These are phyloP conservation scores for Lipomyces starkeyi DNA, from an alignment of 805 yeast genomes.

Conservation along the genomic window DNA sequence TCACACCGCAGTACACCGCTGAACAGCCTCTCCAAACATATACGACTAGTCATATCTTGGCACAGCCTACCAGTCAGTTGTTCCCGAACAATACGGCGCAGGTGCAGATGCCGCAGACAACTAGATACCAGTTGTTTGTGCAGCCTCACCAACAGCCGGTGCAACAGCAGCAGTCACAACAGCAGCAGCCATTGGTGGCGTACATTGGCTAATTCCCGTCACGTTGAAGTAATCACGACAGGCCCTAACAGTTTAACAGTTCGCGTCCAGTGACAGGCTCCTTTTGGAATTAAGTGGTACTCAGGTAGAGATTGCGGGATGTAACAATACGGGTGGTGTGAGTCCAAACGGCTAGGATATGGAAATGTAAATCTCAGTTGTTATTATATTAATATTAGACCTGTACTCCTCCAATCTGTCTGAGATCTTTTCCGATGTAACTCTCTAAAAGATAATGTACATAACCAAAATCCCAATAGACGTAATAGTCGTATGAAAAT, in stretches of 20 bases:
- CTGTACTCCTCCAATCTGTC: background rate
- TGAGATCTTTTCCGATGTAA: background rate
- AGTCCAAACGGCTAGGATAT: too few relatives aligned
- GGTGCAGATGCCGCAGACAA: background rate
- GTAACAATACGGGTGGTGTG: too few relatives aligned
- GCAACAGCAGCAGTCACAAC: conserved; percentile 27
- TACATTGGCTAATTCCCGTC: background rate
- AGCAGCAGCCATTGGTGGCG: conserved; percentile 10
- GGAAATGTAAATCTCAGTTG: background rate
- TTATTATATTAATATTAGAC: background rate
- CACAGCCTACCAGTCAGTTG: background rate
- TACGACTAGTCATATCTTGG: conserved; percentile 2
- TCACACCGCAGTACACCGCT: conserved; percentile 30
- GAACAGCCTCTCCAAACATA: conserved; percentile 20
- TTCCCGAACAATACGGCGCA: conserved; percentile 4
- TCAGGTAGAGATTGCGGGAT: too few relatives aligned
- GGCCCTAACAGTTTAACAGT: background rate
- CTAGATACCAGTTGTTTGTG: background rate
- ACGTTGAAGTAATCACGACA: background rate
- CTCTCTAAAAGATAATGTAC: conserved; percentile 1
- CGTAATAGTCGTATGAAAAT: background rate
- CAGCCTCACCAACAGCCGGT: conserved; percentile 17
- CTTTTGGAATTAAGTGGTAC: too few relatives aligned
- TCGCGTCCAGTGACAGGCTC: background rate
- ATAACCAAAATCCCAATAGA: background rate